Percentiles rank a stretch among this genome's conserved stretches.
Conservation (phyloP, 768 basidiomycete genomes). For the Jaapia argillacea region DNA sequence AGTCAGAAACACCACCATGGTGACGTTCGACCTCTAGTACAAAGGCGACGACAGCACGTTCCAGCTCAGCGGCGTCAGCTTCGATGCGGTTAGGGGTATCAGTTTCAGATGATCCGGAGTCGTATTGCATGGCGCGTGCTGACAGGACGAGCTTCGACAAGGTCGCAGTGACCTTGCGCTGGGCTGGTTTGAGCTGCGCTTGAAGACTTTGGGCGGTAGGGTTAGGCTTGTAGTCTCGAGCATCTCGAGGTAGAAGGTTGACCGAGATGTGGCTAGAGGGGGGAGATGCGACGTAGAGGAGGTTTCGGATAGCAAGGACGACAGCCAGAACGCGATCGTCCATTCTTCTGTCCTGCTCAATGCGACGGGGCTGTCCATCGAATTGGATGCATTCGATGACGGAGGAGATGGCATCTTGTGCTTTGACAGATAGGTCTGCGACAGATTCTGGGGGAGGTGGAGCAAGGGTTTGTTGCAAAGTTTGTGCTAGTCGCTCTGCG, state of each 20-base stretch:
- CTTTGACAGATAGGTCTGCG: conserved; percentile 49
- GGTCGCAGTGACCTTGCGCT: conserved; percentile 81
- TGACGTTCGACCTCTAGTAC: conserved; percentile 56
- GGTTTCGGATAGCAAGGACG: conserved; percentile 66
- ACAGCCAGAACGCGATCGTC: conserved; percentile 53
- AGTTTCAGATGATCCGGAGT: conserved; percentile 50
- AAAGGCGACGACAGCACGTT: conserved; percentile 59
- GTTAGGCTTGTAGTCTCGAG: conserved; percentile 32
- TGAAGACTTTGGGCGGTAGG: conserved; percentile 41
- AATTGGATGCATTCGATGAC: conserved; percentile 52
- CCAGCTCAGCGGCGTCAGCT: conserved; percentile 67
- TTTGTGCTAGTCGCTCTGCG: conserved; percentile 57
- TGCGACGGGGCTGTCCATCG: conserved; percentile 30
- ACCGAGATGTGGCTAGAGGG: conserved; percentile 52
- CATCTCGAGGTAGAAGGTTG: conserved; percentile 39
- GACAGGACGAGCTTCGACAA: conserved; percentile 84
- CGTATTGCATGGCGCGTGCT: conserved; percentile 82
- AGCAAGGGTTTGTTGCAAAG: conserved; percentile 48
- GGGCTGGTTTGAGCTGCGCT: conserved; percentile 57
- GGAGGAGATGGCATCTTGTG: conserved; percentile 49
- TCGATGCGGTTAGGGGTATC: conserved; percentile 66
- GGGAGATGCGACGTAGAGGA: conserved; percentile 58
- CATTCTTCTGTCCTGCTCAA: conserved; percentile 48
- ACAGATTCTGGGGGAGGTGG: conserved; percentile 49
- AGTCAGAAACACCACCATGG: conserved; percentile 15